A percentile compares a stretch with the other conserved stretches of the same genome.
Evolutionary conservation across 192 early-diverging fungal genomes (phyloP).

Genomic region (Coemansia sp.): DNA sequence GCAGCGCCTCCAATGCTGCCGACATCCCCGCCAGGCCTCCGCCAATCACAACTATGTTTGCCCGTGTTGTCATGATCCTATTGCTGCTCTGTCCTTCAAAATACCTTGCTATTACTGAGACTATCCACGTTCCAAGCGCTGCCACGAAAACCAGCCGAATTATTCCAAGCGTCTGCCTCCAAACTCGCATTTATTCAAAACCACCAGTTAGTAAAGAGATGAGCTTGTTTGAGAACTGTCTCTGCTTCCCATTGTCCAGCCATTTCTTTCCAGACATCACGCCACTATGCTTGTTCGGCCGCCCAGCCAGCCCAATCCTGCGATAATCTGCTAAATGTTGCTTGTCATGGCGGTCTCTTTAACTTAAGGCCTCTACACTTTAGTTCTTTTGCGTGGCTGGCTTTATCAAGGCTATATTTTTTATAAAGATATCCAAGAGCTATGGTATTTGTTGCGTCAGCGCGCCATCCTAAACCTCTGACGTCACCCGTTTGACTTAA

Average conservation of each 20-base stretch:
- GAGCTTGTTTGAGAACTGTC: background rate
- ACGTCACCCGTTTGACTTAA: too few relatives aligned
- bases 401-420: too few relatives aligned
- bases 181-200: background rate
- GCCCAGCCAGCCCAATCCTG: background rate
- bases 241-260: background rate
- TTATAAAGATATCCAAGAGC: too few relatives aligned
- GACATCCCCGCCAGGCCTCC: slow-evolving; percentile 42
- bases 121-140: background rate
- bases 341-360: too few relatives aligned
- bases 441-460: too few relatives aligned
- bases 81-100: slow-evolving; percentile 1
- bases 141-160: background rate
- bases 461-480: too few relatives aligned
- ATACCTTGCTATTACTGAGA: background rate
- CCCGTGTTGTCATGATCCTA: slow-evolving; percentile 14
- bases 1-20: slow-evolving; percentile 42
- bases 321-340: too few relatives aligned
- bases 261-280: background rate
- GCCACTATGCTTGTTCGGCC: background rate
- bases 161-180: background rate
- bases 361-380: too few relatives aligned
- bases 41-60: slow-evolving; percentile 32
- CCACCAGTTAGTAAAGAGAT: background rate
- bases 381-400: too few relatives aligned